Percentiles rank a stretch among this genome's conserved stretches.
These are phyloP conservation scores for Malus fusca DNA, from an alignment of 306 rosid genomes.

Conservation along the genomic window DNA sequence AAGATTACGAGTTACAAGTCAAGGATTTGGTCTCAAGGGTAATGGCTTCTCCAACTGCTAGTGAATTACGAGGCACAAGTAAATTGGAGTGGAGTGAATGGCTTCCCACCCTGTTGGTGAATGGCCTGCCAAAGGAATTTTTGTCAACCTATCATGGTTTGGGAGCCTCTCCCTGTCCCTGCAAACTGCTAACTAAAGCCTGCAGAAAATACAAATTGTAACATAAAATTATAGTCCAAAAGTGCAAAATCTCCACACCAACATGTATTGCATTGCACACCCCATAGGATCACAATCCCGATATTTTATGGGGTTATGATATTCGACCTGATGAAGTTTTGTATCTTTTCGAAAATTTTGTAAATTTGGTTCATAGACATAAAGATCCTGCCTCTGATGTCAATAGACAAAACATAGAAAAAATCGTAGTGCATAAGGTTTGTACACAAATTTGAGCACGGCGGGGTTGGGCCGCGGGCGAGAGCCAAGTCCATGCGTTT, in stretches of 20 bases:
- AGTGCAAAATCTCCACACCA: constrained; percentile 2
- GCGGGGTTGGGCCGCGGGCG: too few species aligned
- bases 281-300: constrained; percentile 30
- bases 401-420: not conserved
- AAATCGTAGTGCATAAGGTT: not conserved
- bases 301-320: constrained; percentile 32
- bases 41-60: constrained; percentile 4
- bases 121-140: not conserved
- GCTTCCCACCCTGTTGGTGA: not conserved
- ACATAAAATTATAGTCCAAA: constrained; percentile 14
- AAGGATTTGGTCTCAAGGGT: not conserved
- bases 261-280: constrained; percentile 6
- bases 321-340: constrained; percentile 10
- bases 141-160: constrained; percentile 1
- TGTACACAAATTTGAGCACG: too few species aligned
- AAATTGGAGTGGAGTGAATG: not conserved
- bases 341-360: constrained; percentile 8
- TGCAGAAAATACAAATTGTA: constrained; percentile 7
- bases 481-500: too few species aligned
- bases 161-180: not conserved
- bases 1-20: constrained; percentile 10
- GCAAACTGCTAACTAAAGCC: constrained; percentile 11
- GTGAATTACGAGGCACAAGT: not conserved
- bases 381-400: not conserved
- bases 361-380: constrained; percentile 5